phyloP scores from a whole-genome alignment of 305 asterid species.

The Rubia peregrina region DNA sequence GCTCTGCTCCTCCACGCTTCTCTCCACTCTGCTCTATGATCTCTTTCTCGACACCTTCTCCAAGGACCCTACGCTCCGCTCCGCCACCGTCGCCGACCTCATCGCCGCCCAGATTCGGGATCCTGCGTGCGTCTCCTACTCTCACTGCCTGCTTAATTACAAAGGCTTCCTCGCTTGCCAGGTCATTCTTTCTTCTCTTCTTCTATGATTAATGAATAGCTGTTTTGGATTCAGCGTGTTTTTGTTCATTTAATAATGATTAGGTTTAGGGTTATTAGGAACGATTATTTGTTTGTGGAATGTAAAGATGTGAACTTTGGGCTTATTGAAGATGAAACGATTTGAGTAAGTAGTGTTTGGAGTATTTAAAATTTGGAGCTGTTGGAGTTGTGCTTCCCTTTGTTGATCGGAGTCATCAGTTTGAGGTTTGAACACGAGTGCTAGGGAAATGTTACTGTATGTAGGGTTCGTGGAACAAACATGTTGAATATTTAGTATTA shows the following conservation, averaged over 20 bases:
- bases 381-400: not conserved
- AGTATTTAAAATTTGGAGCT: not conserved
- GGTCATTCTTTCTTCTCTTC: slow-evolving; percentile 13
- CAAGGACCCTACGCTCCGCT: slow-evolving; percentile 55
- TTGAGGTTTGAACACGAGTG: not conserved
- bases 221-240: not conserved
- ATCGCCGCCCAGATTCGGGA: slow-evolving; percentile 41
- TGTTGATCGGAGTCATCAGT: not conserved
- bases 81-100: slow-evolving; percentile 79
- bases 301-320: too few species aligned
- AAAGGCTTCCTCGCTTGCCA: slow-evolving; percentile 41
- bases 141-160: slow-evolving; percentile 39
- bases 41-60: slow-evolving; percentile 55
- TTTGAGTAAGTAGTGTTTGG: not conserved
- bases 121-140: slow-evolving; percentile 42
- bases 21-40: slow-evolving; percentile 40
- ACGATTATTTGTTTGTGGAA: not conserved
- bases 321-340: not conserved
- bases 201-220: not conserved
- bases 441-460: too few species aligned
- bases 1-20: slow-evolving; percentile 85
- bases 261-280: not conserved
- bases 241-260: not conserved
- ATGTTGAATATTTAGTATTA: not conserved
- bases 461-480: not conserved